These are phyloP conservation scores for Acrocalymma vagum DNA, from an alignment of 2,329 filamentous ascomycete genomes.

Conservation along the genomic window DNA sequence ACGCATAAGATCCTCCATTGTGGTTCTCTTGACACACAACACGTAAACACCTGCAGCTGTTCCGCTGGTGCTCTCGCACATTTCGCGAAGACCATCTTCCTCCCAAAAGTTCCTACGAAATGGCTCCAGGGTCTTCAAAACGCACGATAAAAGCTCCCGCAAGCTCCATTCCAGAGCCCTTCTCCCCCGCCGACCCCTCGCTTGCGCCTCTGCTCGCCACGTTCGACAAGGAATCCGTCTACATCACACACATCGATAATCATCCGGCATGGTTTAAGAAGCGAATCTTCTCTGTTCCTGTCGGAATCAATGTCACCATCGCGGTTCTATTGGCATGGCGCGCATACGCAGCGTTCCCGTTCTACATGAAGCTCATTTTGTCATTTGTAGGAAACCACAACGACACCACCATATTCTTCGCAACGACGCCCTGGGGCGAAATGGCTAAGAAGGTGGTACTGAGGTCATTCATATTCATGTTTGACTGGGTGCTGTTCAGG, in stretches of 20 bases:
- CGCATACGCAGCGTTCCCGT: conserved; percentile 72
- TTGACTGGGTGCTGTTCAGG: conserved; percentile 71
- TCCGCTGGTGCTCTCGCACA: too few relatives aligned
- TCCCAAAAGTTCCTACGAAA: conserved; percentile 8
- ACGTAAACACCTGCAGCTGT: too few relatives aligned
- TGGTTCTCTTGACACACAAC: too few relatives aligned
- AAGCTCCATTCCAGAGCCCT: conserved; percentile 65
- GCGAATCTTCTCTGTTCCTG: conserved; percentile 82
- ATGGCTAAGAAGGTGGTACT: conserved; percentile 65
- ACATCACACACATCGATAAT: conserved; percentile 84
- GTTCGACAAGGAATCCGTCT: conserved; percentile 75
- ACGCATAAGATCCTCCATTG: too few relatives aligned
- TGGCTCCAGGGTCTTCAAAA: conserved; percentile 30
- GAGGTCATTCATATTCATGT: conserved; percentile 71
- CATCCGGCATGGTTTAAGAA: conserved; percentile 76
- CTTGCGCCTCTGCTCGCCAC: conserved; percentile 72
- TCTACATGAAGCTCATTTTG: conserved; percentile 74
- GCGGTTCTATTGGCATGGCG: conserved; percentile 72
- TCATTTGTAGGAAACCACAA: conserved; percentile 73
- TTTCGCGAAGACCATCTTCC: too few relatives aligned
- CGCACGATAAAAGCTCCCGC: conserved; percentile 22
- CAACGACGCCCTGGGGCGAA: conserved; percentile 61
- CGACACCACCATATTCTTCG: conserved; percentile 70
- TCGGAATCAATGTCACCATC: conserved; percentile 77
- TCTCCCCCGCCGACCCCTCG: conserved; percentile 69